Evolutionary conservation across 2,329 filamentous ascomycete genomes (phyloP), one percentile per base, ranked within the genome.

Genomic region (Scolecobasidium constrictum): DNA sequence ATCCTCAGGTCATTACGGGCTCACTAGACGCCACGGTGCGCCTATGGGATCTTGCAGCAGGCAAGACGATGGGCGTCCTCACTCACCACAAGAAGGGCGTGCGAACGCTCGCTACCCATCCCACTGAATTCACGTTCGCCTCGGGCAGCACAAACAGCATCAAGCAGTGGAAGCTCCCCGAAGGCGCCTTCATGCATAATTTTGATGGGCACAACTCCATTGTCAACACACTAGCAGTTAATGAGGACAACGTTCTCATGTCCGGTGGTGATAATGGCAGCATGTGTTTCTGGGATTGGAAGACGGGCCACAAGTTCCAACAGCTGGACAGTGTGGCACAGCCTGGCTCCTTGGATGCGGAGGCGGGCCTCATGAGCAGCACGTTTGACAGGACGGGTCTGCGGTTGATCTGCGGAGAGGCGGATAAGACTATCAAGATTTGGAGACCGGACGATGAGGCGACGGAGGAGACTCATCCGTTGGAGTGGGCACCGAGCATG

Each of bases 11-110:
- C 56, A 93, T 98, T 53, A 86, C 83, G 2, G 81, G 79, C n/a
- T 95, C 88, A 4, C 77, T 98, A 47, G 92, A 98, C 63, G 81
- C 83, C 35, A 94, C 87, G 0, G 84, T 95, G 23, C 76, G 90
- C 21, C 69, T 98, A 48, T 98, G 92, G 87, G 92, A 98, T 63
- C 73, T 98, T 4, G 90, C 90, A 0, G 92, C 93, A 0, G 90
- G 88, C 52, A 98, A 98, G 69, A 83, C 87, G 0, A 94, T 94
- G 82, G 85, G 86, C 13, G 87, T 94, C 2, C 71, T 98, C 37
- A 98, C 92, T 1, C 93, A 98, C 61, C 92, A 98, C 75, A 98
- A 98, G 62, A 96, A 96, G 68, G 88, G 90, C 44, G 88, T 98
- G 9, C 78, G 92, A 40, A 80, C 83, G 3, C 72, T 98, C 11